phyloP scores from a whole-genome alignment of 2,329 filamentous ascomycete genomes.

The Tolypocladium inflatum region DNA sequence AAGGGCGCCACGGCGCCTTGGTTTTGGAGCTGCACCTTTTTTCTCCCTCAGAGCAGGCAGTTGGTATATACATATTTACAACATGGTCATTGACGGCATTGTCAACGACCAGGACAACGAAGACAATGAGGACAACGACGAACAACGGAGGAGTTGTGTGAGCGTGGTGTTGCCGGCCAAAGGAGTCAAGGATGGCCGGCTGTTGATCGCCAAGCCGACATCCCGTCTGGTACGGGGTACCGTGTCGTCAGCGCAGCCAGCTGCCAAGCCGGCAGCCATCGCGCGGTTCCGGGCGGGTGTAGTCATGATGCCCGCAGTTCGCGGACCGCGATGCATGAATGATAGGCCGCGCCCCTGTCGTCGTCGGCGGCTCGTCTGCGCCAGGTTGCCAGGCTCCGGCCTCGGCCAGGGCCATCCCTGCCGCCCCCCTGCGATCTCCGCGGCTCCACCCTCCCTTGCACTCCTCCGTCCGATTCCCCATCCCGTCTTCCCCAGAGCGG shows the following conservation, averaged over 20 bases:
- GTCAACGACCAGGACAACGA: neutral
- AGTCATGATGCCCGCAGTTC: neutral
- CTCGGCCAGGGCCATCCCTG: too few species aligned
- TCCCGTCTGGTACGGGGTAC: neutral
- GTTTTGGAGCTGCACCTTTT: neutral
- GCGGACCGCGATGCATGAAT: neutral
- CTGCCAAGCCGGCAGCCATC: neutral
- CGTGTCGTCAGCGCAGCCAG: neutral
- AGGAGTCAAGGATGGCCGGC: neutral
- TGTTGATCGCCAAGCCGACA: neutral
- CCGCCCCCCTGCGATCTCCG: neutral
- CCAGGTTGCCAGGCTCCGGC: too few species aligned
- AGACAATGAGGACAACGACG: too few species aligned
- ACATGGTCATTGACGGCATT: constrained; percentile 1
- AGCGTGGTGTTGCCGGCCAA: neutral
- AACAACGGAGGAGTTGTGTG: neutral
- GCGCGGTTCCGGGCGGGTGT: neutral
- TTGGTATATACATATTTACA: neutral
- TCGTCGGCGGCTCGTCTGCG: too few species aligned
- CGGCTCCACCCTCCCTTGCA: neutral
- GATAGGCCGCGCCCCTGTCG: neutral
- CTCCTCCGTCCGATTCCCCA: neutral
- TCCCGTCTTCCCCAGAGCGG: neutral
- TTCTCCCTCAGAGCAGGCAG: neutral
- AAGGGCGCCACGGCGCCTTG: too few species aligned